Evolutionary conservation across 78 protist genomes (phyloP), one percentile per base, ranked within the genome.

Genomic region (Guillardia theta): DNA sequence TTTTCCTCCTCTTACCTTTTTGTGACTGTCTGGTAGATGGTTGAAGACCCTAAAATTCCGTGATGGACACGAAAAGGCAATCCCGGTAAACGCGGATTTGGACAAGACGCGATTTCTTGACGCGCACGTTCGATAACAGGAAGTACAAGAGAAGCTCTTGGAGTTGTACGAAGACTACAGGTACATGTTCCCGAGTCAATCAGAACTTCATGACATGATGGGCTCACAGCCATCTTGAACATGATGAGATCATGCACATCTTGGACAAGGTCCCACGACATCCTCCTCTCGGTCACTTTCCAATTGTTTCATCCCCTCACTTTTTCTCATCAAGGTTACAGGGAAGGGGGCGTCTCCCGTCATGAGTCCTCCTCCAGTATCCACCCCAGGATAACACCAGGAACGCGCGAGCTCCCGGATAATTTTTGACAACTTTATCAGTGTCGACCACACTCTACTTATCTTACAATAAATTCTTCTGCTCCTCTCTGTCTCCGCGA

Each of bases 111-210:
- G 15, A 22, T 19, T 64, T 24, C 78, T 22, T 64, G 15, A 33
- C 27, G 27, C 21, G 21, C 6, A 27, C 27, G 41, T 64, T 6
- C 78, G 41, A 15, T 24, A 5, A 24, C 87, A 70, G 87, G 45
- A 70, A 24, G 12, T 70, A 10, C 45, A 70, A 15, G 87, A 70
- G 45, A 22, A 70, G 87, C 87, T 70, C n/a, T 43, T 70, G 39
- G 87, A 27, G 44, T 43, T 70, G 27, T 70, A 70, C 41, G 87
- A 70, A 43, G 87, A 70, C 87, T 70, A 70, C 87, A 70, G 87
- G 87, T 70, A 10, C 44, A 64, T 12, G 27, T 15, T 43, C 6
- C 70, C 6, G n/a, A n/a, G n/a, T n/a, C n/a, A n/a, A n/a, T n/a
- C n/a, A n/a, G n/a, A n/a, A n/a, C n/a, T n/a, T n/a, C n/a, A n/a